Evolutionary conservation across 192 early-diverging fungal species (phyloP).

Genomic region (Coemansia sp.): DNA sequence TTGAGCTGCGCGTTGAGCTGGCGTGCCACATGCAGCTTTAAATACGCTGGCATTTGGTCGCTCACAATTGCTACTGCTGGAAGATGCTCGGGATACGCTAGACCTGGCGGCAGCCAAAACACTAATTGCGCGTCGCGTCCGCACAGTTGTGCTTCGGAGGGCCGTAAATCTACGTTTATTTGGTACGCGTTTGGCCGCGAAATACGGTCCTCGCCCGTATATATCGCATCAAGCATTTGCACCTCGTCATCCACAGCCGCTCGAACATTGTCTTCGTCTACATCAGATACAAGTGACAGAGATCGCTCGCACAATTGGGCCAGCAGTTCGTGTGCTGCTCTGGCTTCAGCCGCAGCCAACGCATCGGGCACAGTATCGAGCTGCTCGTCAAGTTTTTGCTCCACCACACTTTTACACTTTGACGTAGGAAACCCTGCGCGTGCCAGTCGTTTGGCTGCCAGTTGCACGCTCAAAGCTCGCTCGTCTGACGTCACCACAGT

Average conservation of each 20-base stretch:
- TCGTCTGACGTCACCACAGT: background rate
- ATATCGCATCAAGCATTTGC: conserved; percentile 30
- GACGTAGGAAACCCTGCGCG: conserved; percentile 32
- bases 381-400: background rate
- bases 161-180: conserved; percentile 22
- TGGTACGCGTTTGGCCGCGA: background rate
- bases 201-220: conserved; percentile 22
- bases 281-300: background rate
- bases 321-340: conserved; percentile 15
- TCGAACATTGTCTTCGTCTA: background rate
- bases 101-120: conserved; percentile 60
- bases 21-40: conserved; percentile 60
- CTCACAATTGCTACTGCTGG: conserved; percentile 62
- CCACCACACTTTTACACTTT: background rate
- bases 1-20: conserved; percentile 35
- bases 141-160: background rate
- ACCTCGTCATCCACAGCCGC: conserved; percentile 27
- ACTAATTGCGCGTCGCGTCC: conserved; percentile 55
- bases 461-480: background rate
- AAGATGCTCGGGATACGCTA: conserved; percentile 68
- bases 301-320: conserved; percentile 9
- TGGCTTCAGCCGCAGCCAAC: conserved; percentile 7
- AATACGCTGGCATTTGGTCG: conserved; percentile 68
- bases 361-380: background rate
- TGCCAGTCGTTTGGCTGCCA: conserved; percentile 24